phyloP scores from a whole-genome alignment of 2,329 filamentous ascomycete species.

The Stagonosporopsis vannaccii region DNA sequence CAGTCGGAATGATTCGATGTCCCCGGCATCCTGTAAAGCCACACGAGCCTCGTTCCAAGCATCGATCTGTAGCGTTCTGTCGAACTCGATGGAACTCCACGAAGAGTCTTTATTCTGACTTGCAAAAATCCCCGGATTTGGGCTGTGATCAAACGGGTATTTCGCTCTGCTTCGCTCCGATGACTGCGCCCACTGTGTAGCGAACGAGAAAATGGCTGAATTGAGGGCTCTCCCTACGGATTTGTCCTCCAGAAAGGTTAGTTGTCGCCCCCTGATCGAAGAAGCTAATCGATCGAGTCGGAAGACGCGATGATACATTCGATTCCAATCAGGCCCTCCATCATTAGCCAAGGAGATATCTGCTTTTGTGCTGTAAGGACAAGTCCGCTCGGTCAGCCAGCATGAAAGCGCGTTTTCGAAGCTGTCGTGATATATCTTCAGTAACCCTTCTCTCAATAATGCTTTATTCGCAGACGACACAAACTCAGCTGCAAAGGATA shows the following conservation, averaged over 20 bases:
- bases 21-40: conserved; percentile 48
- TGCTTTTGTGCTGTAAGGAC: conserved; percentile 55
- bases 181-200: conserved; percentile 58
- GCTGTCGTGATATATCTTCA: conserved; percentile 63
- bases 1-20: conserved; percentile 56
- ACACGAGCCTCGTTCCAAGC: conserved; percentile 54
- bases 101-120: conserved; percentile 3
- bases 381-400: conserved; percentile 63
- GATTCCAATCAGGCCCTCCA: conserved; percentile 56
- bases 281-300: conserved; percentile 57
- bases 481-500: conserved; percentile 39
- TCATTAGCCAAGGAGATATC: conserved; percentile 40
- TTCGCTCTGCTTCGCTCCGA: conserved; percentile 35
- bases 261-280: conserved; percentile 50
- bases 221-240: conserved; percentile 57
- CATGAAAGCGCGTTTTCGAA: conserved; percentile 62
- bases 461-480: conserved; percentile 46
- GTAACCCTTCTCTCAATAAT: conserved; percentile 54
- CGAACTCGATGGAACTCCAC: conserved; percentile 33
- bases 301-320: conserved; percentile 60
- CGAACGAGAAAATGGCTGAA: conserved; percentile 61
- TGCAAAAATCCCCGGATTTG: conserved; percentile 19
- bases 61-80: conserved; percentile 49
- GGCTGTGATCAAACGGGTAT: conserved; percentile 38
- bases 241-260: conserved; percentile 54